Base-by-base conservation (phyloP, 2,329 filamentous ascomycete species). In the Fusarium chaquense region DNA sequence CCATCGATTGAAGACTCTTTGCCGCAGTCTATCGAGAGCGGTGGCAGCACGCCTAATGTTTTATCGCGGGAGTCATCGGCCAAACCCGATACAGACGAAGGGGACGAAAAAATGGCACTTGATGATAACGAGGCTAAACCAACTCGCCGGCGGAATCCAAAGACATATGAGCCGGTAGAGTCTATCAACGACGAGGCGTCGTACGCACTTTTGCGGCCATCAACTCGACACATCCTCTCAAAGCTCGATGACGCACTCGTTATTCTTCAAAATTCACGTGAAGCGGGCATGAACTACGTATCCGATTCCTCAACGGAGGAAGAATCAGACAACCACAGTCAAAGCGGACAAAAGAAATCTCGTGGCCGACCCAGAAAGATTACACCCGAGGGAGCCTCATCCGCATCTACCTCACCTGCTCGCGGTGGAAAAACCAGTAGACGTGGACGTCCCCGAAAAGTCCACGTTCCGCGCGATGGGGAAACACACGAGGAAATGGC, bases 161-260 rank as follows among this genome's bases (percentile, higher is more conserved):
- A 70, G 52, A 77, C 76, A 0, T 81, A 82, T 35, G 77, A 79
- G 13, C 88, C 91, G 0, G 82, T 85, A 3, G 79, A 93, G 7
- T 86, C 91, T 10, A 85, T 88, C 2, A 90, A 97, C 72, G 93
- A 97, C 70, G 89, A 91, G 3, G 77, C 83, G 49, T 92, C 93
- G 1, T 82, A 85, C 62, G 77, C 79, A 3, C 82, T 97, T 7
- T 81, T 97, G 18, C 85, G 85, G 1, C 93, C 93, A 0, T 85
- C 88, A 0, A 85, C 92, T 13, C 85, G 90, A n/a, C 90, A 93
- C 69, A 86, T 94, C 18, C 83, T 97, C 11, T 80, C 84, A 2
- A 87, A 89, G 36, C 76, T 97, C 2, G 93, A 98, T 72, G 78
- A 83, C 7, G 84, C 95, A 1, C 85, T 97, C 8, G 82, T 84